Base-by-base conservation (phyloP, 192 early-diverging fungal species). In the Jimgerdemannia lactiflua region DNA sequence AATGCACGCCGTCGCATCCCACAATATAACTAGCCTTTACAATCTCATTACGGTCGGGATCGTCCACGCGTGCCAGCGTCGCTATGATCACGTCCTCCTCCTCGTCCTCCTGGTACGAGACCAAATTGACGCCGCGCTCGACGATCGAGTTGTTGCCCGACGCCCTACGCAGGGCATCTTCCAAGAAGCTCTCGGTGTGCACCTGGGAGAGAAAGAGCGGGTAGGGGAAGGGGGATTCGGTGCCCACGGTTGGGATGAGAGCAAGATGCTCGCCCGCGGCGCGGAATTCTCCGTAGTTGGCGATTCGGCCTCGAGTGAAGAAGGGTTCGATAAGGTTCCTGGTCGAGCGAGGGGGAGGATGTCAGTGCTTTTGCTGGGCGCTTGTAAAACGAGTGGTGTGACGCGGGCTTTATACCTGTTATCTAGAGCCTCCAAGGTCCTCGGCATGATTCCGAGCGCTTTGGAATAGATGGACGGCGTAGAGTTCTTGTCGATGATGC, bases 1-100 rank as follows among this genome's bases (percentile, higher is more conserved):
- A 83, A 67, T 79, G 81, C 1, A 64, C 64, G 44, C 81, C 81
- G 59, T 83, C 81, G n/a, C 75, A 70, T 29, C 81, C 81, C 1
- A 83, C 71, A 3, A 83, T 65, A 44, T 77, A 83, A 0, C n/a
- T 63, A 29, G 73, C 72, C 8, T 3, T 39, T 7, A 79, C 69
- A 6, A 42, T 29, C n/a, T 75, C 20, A 0, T 42, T 41, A 41
- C 69, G 43, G 10, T 64, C 18, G 3, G 20, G 63, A 17, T 75
- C 69, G 2, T 42, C 19, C 11, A 63, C 59, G 6, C 49, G 49
- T 2, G 49, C 49, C 49, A 59, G 14, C 49, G 8, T 59, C 8
- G 49, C 49, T 59, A 59, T 2, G 49, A 59, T 14, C 49, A 10
- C 49, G 49, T 59, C 14, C 49, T 6, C 14, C 6, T 59, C 2